Percentiles rank a stretch among this genome's conserved stretches.
Conservation (phyloP, 192 early-diverging fungal species). For the Podila verticillata region DNA sequence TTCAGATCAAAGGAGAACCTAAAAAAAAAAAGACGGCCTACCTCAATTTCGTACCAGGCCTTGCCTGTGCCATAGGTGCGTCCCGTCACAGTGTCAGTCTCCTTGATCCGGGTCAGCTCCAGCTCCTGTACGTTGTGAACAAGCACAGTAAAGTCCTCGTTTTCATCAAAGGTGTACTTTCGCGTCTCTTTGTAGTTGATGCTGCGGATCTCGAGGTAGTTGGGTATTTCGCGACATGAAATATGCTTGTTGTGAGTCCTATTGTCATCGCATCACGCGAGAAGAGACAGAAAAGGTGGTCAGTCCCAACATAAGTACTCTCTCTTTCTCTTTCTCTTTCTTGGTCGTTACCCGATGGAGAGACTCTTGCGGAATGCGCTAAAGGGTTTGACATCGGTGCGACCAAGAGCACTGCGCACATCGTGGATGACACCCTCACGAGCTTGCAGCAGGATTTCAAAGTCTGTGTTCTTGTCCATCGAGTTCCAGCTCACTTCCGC, state of each 20-base stretch:
- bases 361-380: constrained; percentile 30
- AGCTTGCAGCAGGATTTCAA: constrained; percentile 31
- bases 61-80: constrained; percentile 8
- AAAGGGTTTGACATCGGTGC: constrained; percentile 46
- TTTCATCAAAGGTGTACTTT: constrained; percentile 15
- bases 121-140: constrained; percentile 34
- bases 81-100: constrained; percentile 21
- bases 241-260: constrained; percentile 40
- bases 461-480: constrained; percentile 31
- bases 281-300: neutral
- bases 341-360: constrained; percentile 25
- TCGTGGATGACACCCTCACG: constrained; percentile 29
- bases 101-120: constrained; percentile 8
- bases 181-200: constrained; percentile 24
- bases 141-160: constrained; percentile 5
- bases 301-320: neutral
- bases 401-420: constrained; percentile 24
- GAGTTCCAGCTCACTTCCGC: constrained; percentile 38
- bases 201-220: constrained; percentile 12
- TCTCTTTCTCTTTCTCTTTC: neutral
- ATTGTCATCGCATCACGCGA: neutral
- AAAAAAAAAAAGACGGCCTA: neutral
- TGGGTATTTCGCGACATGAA: constrained; percentile 21
- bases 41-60: constrained; percentile 45
- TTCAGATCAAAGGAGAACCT: neutral